Evolutionary conservation across 202 grass and related monocot species (phyloP).

Genomic region (Zizania palustris): DNA sequence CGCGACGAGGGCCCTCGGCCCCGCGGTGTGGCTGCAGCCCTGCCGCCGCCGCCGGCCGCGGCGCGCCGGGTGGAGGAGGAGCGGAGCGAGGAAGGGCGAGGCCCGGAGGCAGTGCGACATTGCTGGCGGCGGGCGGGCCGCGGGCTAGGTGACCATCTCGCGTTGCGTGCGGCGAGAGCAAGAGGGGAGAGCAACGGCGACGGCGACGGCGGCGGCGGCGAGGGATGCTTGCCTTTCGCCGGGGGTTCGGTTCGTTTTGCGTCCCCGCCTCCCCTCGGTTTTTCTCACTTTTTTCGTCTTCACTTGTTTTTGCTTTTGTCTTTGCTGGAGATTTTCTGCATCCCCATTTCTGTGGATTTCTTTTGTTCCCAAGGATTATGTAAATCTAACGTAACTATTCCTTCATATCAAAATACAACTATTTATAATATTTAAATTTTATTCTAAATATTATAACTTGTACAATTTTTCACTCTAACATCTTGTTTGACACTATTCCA

Average conservation of each 20-base stretch:
- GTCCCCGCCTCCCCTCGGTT: neutral
- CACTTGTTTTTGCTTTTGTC: too few relatives aligned
- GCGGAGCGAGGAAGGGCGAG: slow-evolving; percentile 48
- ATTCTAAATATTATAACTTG: too few relatives aligned
- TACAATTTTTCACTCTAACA: too few relatives aligned
- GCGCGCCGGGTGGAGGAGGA: slow-evolving; percentile 20
- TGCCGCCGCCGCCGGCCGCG: neutral
- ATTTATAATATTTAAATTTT: too few relatives aligned
- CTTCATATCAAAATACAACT: too few relatives aligned
- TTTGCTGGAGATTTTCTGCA: too few relatives aligned
- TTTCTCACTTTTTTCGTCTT: too few relatives aligned
- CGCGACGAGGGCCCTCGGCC: slow-evolving; percentile 33
- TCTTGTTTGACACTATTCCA: too few relatives aligned
- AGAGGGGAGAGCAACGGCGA: neutral
- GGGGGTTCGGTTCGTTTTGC: slow-evolving; percentile 10
- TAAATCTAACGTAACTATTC: too few relatives aligned
- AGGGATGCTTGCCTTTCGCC: slow-evolving; percentile 52
- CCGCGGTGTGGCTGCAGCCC: neutral
- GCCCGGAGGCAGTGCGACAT: slow-evolving; percentile 49
- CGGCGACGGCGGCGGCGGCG: neutral
- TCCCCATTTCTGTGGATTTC: too few relatives aligned
- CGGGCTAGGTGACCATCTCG: slow-evolving; percentile 59
- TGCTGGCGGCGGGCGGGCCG: slow-evolving; percentile 41
- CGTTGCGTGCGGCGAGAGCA: slow-evolving; percentile 47
- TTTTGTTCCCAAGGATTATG: too few relatives aligned